These are phyloP conservation scores for Sclerotinia trifoliorum DNA, from an alignment of 2,329 filamentous ascomycete genomes.

Conservation along the genomic window DNA sequence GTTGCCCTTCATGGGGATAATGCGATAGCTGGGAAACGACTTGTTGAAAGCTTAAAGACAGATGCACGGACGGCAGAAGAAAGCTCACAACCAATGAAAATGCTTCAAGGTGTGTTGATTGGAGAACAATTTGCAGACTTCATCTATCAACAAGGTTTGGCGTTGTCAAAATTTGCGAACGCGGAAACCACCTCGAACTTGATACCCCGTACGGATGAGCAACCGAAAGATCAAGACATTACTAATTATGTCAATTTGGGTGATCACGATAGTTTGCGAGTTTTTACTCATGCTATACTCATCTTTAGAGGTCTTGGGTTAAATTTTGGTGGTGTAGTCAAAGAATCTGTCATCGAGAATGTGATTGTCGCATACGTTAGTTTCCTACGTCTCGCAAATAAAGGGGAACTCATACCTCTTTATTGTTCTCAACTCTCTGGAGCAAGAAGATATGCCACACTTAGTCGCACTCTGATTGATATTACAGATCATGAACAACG, in stretches of 20 bases:
- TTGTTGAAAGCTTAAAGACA: slow-evolving; percentile 61
- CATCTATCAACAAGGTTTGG: slow-evolving; percentile 58
- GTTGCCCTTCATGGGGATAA: slow-evolving; percentile 60
- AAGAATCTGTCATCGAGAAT: slow-evolving; percentile 56
- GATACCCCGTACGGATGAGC: slow-evolving; percentile 44
- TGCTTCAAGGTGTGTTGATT: slow-evolving; percentile 74
- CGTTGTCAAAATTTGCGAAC: slow-evolving; percentile 50
- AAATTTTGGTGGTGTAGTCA: slow-evolving; percentile 45
- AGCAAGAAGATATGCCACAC: slow-evolving; percentile 63
- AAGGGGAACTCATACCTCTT: slow-evolving; percentile 77
- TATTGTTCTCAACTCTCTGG: slow-evolving; percentile 78
- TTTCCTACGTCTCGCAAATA: slow-evolving; percentile 67
- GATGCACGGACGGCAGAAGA: slow-evolving; percentile 57
- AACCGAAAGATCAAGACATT: slow-evolving; percentile 41
- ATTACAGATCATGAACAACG: slow-evolving; percentile 66
- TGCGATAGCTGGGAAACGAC: slow-evolving; percentile 51
- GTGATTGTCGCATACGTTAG: slow-evolving; percentile 80
- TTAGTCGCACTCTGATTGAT: slow-evolving; percentile 75
- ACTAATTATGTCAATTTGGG: slow-evolving; percentile 54
- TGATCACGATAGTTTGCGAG: slow-evolving; percentile 64
- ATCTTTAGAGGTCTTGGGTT: slow-evolving; percentile 61
- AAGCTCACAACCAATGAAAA: slow-evolving; percentile 65
- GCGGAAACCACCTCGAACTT: slow-evolving; percentile 45
- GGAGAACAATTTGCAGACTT: slow-evolving; percentile 59
- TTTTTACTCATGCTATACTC: slow-evolving; percentile 69